A percentile compares a stretch with the other conserved stretches of the same genome.
phyloP scores from a whole-genome alignment of 768 basidiomycete genomes.

The Trametes cinnabarina region DNA sequence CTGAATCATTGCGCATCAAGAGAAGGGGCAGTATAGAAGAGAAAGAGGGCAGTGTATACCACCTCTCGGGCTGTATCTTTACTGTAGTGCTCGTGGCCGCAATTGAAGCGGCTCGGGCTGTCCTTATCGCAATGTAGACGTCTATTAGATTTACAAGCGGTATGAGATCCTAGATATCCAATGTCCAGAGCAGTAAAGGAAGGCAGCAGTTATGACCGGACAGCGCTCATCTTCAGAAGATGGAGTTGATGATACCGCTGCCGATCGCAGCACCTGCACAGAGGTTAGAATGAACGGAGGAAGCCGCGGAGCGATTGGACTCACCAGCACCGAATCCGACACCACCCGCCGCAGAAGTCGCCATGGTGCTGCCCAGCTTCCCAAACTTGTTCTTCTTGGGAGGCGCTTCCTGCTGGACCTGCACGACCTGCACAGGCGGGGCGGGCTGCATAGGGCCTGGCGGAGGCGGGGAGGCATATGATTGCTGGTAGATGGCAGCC shows the following conservation, averaged over 20 bases:
- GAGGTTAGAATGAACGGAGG: no score
- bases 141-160: neutral
- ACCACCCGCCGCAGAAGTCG: slow-evolving; percentile 51
- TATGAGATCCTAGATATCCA: neutral
- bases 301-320: no score
- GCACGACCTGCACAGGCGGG: slow-evolving; percentile 21
- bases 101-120: no score
- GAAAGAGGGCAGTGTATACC: neutral
- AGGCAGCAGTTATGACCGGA: neutral
- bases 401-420: slow-evolving; percentile 41
- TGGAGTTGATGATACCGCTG: slow-evolving; percentile 46
- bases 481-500: slow-evolving; percentile 31
- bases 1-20: neutral
- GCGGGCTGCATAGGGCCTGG: slow-evolving; percentile 6
- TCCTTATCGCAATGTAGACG: no score
- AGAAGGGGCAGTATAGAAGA: neutral
- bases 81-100: no score
- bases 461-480: slow-evolving; percentile 27
- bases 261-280: slow-evolving; percentile 52
- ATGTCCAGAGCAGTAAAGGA: neutral
- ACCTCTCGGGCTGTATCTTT: neutral
- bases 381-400: slow-evolving; percentile 60
- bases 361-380: slow-evolving; percentile 52
- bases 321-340: slow-evolving; percentile 74
- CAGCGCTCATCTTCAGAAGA: slow-evolving; percentile 36